Evolutionary conservation across 2,329 filamentous ascomycete species (phyloP).

Genomic region (Colletotrichum ledebouriae): DNA sequence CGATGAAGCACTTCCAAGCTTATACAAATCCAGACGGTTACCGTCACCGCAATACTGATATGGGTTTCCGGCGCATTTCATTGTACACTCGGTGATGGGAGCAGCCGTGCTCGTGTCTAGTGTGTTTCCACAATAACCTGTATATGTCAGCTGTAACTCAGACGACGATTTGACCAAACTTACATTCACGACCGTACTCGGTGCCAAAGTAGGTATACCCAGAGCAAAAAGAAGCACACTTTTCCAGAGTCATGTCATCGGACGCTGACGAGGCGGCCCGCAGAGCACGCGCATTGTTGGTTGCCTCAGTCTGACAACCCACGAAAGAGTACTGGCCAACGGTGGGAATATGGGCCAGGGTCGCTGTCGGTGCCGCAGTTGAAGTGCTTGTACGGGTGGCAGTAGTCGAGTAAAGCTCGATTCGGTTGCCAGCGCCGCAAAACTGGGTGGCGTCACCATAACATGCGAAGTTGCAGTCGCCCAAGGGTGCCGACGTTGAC

Average conservation of each 20-base stretch:
- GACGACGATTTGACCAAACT: slow-evolving; percentile 12
- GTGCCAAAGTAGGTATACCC: slow-evolving; percentile 55
- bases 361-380: slow-evolving; percentile 51
- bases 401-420: slow-evolving; percentile 60
- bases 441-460: slow-evolving; percentile 57
- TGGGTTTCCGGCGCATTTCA: slow-evolving; percentile 53
- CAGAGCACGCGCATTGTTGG: slow-evolving; percentile 52
- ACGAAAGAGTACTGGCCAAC: slow-evolving; percentile 53
- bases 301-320: slow-evolving; percentile 58
- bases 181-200: slow-evolving; percentile 56
- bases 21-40: slow-evolving; percentile 55
- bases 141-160: not conserved
- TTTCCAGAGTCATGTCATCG: slow-evolving; percentile 55
- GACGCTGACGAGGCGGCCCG: slow-evolving; percentile 49
- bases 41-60: slow-evolving; percentile 56
- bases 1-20: slow-evolving; percentile 41
- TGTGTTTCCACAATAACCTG: slow-evolving; percentile 56
- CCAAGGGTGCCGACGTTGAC: slow-evolving; percentile 48
- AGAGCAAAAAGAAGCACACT: slow-evolving; percentile 52
- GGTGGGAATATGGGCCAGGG: slow-evolving; percentile 50
- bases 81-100: slow-evolving; percentile 52
- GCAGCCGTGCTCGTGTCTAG: slow-evolving; percentile 51
- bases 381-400: slow-evolving; percentile 48
- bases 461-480: slow-evolving; percentile 56
- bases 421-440: slow-evolving; percentile 58